Percentiles rank a stretch among this genome's conserved stretches.
phyloP scores from a whole-genome alignment of 345 rosid genomes.

The Erucastrum elatum region DNA sequence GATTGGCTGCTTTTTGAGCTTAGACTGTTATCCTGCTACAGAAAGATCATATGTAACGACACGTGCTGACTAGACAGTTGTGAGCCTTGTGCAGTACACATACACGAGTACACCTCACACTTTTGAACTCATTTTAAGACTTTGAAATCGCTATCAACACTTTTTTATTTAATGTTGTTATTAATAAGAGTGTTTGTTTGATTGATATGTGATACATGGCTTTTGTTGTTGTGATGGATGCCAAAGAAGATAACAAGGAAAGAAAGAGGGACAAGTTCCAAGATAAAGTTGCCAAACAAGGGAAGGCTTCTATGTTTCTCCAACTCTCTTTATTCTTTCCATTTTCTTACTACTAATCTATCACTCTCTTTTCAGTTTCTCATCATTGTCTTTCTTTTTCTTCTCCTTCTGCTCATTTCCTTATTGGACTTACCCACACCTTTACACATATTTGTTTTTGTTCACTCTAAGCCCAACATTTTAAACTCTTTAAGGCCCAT shows the following conservation, averaged over 20 bases:
- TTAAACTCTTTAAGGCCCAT: background rate
- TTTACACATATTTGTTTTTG: background rate
- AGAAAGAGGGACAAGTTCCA: slow-evolving; percentile 34
- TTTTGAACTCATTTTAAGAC: slow-evolving; percentile 5
- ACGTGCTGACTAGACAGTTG: slow-evolving; percentile 34
- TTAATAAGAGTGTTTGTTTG: background rate
- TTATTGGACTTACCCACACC: background rate
- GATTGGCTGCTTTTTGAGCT: slow-evolving; percentile 27
- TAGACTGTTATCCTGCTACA: slow-evolving; percentile 23
- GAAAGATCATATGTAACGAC: slow-evolving; percentile 20
- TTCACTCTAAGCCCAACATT: background rate
- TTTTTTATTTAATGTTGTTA: background rate
- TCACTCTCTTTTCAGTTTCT: background rate
- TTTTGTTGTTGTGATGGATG: slow-evolving; percentile 16
- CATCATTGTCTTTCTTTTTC: slow-evolving; percentile 13
- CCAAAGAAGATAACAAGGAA: slow-evolving; percentile 17
- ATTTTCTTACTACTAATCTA: slow-evolving; percentile 24
- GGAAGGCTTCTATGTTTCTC: slow-evolving; percentile 33
- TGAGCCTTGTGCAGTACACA: slow-evolving; percentile 21
- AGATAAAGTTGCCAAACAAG: slow-evolving; percentile 23
- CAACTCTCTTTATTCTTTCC: slow-evolving; percentile 20
- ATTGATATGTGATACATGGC: slow-evolving; percentile 6
- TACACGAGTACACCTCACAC: slow-evolving; percentile 10
- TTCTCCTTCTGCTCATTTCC: background rate
- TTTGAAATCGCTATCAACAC: slow-evolving; percentile 5